phyloP scores from a whole-genome alignment of 2,329 filamentous ascomycete genomes.

The Sporothrix mexicana region DNA sequence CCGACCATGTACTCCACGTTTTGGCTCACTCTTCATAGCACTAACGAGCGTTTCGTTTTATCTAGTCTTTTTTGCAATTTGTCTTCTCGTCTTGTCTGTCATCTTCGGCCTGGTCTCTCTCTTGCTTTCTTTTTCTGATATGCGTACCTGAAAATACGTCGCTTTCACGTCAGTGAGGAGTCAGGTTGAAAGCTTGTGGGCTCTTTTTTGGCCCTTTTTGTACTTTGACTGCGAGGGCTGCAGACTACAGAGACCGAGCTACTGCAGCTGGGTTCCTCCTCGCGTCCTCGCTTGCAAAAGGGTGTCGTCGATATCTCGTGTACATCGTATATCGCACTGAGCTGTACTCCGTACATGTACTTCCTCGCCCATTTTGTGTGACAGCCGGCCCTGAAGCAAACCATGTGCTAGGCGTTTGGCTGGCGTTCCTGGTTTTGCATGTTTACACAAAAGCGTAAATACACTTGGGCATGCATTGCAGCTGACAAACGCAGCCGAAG shows the following conservation, averaged over 20 bases:
- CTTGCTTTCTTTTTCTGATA: slow-evolving; percentile 11
- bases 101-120: no score
- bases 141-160: background rate
- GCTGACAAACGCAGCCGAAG: background rate
- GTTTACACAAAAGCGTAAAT: background rate
- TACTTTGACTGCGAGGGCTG: background rate
- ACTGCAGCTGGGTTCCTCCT: slow-evolving; percentile 16
- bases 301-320: slow-evolving; percentile 21
- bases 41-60: background rate
- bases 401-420: slow-evolving; percentile 6
- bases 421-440: slow-evolving; percentile 9
- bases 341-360: background rate
- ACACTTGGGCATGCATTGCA: background rate
- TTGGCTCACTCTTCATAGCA: slow-evolving; percentile 5
- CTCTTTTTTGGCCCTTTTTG: no score
- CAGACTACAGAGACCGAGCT: slow-evolving; percentile 1
- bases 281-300: slow-evolving; percentile 13
- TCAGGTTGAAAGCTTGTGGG: background rate
- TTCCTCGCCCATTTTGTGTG: slow-evolving; percentile 4
- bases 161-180: slow-evolving; percentile 4
- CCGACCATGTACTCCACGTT: slow-evolving; percentile 18
- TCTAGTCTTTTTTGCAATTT: background rate
- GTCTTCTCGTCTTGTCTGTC: background rate
- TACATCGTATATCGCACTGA: background rate
- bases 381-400: slow-evolving; percentile 16